These are phyloP conservation scores for Elymus sibiricus DNA, from an alignment of 176 grass and related monocot species.

Conservation along the genomic window DNA sequence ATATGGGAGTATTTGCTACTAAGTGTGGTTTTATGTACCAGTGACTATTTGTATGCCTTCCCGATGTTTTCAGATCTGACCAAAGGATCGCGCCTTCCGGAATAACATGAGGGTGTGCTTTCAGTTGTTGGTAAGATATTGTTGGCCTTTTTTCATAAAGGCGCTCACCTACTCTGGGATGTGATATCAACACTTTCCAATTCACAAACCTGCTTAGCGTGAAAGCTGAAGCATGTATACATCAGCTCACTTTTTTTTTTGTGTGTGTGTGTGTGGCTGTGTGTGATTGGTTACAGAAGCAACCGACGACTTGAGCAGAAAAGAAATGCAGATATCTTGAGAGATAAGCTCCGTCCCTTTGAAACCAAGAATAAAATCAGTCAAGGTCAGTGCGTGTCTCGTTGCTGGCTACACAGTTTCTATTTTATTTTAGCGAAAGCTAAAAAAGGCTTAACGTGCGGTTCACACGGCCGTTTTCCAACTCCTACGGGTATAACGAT, in stretches of 20 bases:
- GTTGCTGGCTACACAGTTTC: background rate
- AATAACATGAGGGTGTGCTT: background rate
- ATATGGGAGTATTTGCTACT: too few species aligned
- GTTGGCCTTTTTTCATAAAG: background rate
- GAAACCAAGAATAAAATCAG: background rate
- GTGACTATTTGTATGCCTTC: background rate
- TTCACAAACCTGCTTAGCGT: background rate
- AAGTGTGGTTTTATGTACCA: background rate
- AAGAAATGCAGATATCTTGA: background rate
- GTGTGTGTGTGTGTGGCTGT: background rate
- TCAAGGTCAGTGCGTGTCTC: background rate
- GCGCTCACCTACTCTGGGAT: slow-evolving; percentile 1
- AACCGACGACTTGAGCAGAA: background rate
- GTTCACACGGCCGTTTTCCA: background rate
- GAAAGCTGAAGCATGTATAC: background rate
- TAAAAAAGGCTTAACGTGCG: background rate
- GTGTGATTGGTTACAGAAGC: background rate
- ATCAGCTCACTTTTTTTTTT: background rate
- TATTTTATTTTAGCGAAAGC: background rate
- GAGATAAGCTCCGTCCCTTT: background rate
- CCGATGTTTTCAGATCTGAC: background rate
- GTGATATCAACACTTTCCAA: background rate
- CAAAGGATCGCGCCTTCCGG: background rate
- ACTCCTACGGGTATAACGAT: background rate
- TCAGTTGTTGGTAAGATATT: background rate